Evolutionary conservation across 73 alveolate genomes (phyloP).

Genomic region (Blepharisma japonicum): DNA sequence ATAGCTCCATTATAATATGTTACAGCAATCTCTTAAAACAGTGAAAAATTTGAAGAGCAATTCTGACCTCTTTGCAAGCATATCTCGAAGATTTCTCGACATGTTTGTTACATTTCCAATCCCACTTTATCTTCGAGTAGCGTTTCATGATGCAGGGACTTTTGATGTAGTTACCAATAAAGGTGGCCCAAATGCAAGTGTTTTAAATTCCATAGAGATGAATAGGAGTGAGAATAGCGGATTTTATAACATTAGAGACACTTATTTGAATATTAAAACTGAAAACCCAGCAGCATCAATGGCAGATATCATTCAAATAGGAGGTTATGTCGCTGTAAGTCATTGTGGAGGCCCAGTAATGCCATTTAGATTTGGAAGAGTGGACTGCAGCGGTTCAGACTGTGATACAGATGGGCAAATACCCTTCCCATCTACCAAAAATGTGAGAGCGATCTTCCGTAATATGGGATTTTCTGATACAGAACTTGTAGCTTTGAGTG

Average conservation of each 20-base stretch:
- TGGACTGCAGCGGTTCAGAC: conserved; percentile 45
- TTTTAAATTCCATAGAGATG: conserved; percentile 38
- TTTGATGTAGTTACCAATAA: conserved; percentile 29
- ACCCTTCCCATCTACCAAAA: conserved; percentile 31
- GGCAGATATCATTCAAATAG: conserved; percentile 59
- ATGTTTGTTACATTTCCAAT: no score
- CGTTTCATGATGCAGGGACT: conserved; percentile 64
- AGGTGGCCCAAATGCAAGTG: conserved; percentile 61
- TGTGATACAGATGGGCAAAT: conserved; percentile 47
- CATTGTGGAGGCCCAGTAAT: conserved; percentile 66
- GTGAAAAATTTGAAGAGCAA: no score
- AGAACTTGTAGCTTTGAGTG: conserved; percentile 65
- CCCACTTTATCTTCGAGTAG: conserved; percentile 51
- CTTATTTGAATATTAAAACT: conserved; percentile 46
- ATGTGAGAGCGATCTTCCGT: conserved; percentile 39
- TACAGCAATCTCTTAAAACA: no score
- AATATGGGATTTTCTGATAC: conserved; percentile 52
- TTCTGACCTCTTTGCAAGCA: no score
- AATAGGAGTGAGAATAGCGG: conserved; percentile 51
- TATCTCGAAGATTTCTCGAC: no score
- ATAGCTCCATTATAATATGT: no score
- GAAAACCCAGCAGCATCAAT: conserved; percentile 43
- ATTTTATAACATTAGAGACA: conserved; percentile 45
- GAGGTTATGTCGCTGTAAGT: conserved; percentile 71
- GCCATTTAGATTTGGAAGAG: conserved; percentile 61